Evolutionary conservation across 352 stramenopile genomes (phyloP), one percentile per base, ranked within the genome.

Genomic region (Globisporangium splendens): DNA sequence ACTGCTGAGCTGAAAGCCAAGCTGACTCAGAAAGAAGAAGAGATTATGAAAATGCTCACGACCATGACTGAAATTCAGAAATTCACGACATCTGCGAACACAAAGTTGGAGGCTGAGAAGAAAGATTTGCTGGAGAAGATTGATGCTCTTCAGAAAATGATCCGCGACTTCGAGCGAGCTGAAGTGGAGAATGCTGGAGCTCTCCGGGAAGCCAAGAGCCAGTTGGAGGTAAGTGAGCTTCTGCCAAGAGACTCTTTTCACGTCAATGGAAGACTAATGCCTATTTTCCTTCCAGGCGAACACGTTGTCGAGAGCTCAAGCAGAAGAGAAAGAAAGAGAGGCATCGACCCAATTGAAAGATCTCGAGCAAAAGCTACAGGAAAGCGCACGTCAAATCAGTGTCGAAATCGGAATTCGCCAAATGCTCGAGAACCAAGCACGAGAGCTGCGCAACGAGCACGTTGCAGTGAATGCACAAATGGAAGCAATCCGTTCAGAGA

Each of bases 381-480:
- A 83, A 13, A 77, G 62, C 17, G 20, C 72, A 17, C 79, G 73
- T n/a, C 74, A 88, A 49, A 63, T 82, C 18, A 82, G 73, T 31
- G 77, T 89, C 10, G 70, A 89, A 54, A 68, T 62, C 17, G 79
- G 77, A n/a, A 69, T 91, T 56, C 73, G 83, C 0, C 70, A 90
- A 55, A 84, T 89, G 69, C 66, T 91, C 1, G 79, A 93, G 54
- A 73, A 65, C 18, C 84, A 93, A 67, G 73, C 81, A 33, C 72
- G 78, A 10, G 81, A 93, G 61, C 64, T 91, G 20, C 76, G 81
- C 12, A 89, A 70, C 49, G 84, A 93, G 47, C 79, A 86, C 49
- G 66, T 89, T 21, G 84, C 84, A 50, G 79, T 87, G n/a, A 90
- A 90, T 61, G 84, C 84, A 21, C 81, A 93, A 35, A 79, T 89